Conservation (phyloP, 148 eudicot genomes). For the Rhododendron griersonianum region DNA sequence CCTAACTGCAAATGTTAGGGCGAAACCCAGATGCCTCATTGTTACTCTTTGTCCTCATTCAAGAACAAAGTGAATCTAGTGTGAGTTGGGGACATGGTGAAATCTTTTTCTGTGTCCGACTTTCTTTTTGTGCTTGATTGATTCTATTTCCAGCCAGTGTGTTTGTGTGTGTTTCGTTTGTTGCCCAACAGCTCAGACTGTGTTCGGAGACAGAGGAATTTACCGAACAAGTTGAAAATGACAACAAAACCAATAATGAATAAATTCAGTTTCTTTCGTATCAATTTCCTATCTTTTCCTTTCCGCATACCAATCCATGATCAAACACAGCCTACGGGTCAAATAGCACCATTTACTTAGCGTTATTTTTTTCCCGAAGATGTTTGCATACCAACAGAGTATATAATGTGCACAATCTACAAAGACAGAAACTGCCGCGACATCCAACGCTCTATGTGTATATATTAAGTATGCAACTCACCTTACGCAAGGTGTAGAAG, state of each 20-base stretch:
- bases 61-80: not conserved
- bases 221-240: not conserved
- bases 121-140: not conserved
- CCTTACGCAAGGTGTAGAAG: constrained; percentile 84
- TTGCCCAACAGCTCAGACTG: not conserved
- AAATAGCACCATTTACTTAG: not conserved
- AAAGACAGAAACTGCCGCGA: not conserved
- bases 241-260: not conserved
- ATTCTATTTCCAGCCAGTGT: not conserved
- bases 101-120: not conserved
- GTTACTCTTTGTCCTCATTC: not conserved
- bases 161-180: not conserved
- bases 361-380: not conserved
- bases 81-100: not conserved
- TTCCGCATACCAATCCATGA: not conserved
- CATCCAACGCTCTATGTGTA: not conserved
- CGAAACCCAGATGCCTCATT: not conserved
- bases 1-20: not conserved
- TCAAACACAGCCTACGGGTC: not conserved
- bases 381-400: not conserved
- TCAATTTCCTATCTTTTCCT: too few species aligned
- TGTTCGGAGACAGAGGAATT: not conserved
- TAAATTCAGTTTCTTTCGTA: not conserved
- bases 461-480: constrained; percentile 11
- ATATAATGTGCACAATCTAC: not conserved